Conservation (phyloP, 805 yeast species). For the Cyberlindnera americana region DNA sequence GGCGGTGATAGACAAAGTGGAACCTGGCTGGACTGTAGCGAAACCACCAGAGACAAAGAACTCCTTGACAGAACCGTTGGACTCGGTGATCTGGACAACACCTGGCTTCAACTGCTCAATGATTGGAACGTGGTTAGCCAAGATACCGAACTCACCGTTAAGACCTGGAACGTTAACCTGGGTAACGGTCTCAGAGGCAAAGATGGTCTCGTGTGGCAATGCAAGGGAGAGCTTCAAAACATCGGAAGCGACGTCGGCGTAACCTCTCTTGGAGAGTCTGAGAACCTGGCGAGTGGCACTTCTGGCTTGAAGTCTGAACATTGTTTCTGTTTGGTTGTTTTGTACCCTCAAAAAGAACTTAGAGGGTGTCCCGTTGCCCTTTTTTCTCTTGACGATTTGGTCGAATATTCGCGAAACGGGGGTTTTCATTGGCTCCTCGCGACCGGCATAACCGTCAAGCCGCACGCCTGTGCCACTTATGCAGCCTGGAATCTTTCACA, state of each 20-base stretch:
- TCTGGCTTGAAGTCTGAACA: constrained; percentile 30
- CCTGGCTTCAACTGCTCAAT: constrained; percentile 97
- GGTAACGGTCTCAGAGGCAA: constrained; percentile 42
- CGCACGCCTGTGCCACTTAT: neutral
- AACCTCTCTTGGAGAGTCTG: constrained; percentile 67
- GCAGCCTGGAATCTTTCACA: too few relatives aligned
- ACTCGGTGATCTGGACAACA: constrained; percentile 84
- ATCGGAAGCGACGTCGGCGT: constrained; percentile 82
- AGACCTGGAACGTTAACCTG: constrained; percentile 96
- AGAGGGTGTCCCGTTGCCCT: too few relatives aligned
- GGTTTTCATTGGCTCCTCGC: neutral
- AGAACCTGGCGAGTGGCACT: constrained; percentile 37
- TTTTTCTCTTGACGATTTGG: too few relatives aligned
- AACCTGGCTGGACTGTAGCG: constrained; percentile 94
- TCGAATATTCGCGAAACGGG: neutral
- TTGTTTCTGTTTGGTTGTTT: constrained; percentile 6
- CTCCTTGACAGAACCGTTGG: constrained; percentile 66
- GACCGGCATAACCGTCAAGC: neutral
- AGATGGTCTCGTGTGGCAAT: constrained; percentile 77
- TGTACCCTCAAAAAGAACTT: too few relatives aligned
- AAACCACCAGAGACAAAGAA: constrained; percentile 95
- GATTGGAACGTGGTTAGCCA: constrained; percentile 96
- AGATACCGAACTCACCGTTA: constrained; percentile 94
- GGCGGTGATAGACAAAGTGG: constrained; percentile 84
- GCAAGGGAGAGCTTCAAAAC: constrained; percentile 85